phyloP scores from a whole-genome alignment of 2,329 filamentous ascomycete genomes.

The Ambrosiella xylebori region DNA sequence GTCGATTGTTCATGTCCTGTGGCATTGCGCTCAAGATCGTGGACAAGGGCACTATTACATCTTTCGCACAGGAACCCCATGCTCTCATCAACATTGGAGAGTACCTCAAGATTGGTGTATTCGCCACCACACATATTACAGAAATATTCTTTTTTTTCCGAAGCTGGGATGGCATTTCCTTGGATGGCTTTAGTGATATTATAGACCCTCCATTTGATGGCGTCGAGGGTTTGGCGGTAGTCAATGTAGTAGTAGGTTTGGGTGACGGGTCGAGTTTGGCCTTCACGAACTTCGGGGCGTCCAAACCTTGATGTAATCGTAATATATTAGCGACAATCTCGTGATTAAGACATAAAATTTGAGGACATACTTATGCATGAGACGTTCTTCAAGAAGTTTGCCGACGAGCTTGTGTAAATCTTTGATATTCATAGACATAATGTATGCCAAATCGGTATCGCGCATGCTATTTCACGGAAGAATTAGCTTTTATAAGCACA shows the following conservation, averaged over 20 bases:
- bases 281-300: conserved; percentile 58
- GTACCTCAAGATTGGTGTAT: conserved; percentile 78
- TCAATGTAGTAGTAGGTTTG: conserved; percentile 96
- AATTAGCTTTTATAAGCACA: neutral
- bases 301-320: conserved; percentile 7
- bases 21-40: conserved; percentile 48
- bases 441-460: conserved; percentile 71
- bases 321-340: too few relatives aligned
- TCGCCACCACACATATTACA: conserved; percentile 68
- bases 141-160: conserved; percentile 81
- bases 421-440: conserved; percentile 81
- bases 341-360: neutral
- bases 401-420: conserved; percentile 81
- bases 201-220: conserved; percentile 87
- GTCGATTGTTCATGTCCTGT: conserved; percentile 58
- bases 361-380: conserved; percentile 23
- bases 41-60: conserved; percentile 48
- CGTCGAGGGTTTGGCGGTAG: conserved; percentile 84
- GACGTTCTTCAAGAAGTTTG: conserved; percentile 67
- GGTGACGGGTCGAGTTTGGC: conserved; percentile 64
- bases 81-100: conserved; percentile 50
- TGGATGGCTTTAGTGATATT: conserved; percentile 80
- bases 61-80: conserved; percentile 68
- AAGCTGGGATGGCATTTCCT: conserved; percentile 58
- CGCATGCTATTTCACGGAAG: conserved; percentile 60